Percentiles rank a stretch among this genome's conserved stretches.
Evolutionary conservation across 305 asterid species (phyloP).

Genomic region (Solanum hybrid): DNA sequence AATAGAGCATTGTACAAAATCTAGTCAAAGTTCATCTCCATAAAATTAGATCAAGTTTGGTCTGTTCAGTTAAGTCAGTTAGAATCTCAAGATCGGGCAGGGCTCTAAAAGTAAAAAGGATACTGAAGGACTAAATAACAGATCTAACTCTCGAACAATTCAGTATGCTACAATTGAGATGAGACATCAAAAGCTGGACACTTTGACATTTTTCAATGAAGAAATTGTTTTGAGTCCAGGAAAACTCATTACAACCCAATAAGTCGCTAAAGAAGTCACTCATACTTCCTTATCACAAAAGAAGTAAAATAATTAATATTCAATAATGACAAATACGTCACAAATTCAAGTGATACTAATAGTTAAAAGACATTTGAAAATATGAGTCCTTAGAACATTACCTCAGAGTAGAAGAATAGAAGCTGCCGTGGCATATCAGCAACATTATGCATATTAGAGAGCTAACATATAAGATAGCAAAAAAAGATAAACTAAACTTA

Average conservation of each 20-base stretch:
- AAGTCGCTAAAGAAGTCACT: neutral
- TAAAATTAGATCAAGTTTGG: neutral
- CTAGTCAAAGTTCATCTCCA: neutral
- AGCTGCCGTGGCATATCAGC: neutral
- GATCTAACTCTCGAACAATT: neutral
- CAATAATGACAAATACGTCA: neutral
- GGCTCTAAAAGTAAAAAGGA: neutral
- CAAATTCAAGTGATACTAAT: neutral
- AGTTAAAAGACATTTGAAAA: neutral
- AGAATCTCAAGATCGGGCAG: neutral
- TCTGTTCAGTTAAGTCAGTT: neutral
- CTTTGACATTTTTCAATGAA: neutral
- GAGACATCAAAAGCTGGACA: neutral
- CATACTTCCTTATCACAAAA: neutral
- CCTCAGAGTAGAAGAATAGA: neutral
- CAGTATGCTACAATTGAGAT: neutral
- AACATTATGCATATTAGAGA: neutral
- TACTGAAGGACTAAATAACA: neutral
- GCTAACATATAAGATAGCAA: neutral
- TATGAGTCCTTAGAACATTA: neutral
- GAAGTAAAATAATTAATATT: neutral
- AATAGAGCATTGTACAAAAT: neutral
- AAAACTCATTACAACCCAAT: neutral
- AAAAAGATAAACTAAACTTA: neutral
- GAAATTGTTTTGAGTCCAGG: neutral